Evolutionary conservation across 306 rosid species (phyloP), one percentile per base, ranked within the genome.

Genomic region (Pyrus communis): DNA sequence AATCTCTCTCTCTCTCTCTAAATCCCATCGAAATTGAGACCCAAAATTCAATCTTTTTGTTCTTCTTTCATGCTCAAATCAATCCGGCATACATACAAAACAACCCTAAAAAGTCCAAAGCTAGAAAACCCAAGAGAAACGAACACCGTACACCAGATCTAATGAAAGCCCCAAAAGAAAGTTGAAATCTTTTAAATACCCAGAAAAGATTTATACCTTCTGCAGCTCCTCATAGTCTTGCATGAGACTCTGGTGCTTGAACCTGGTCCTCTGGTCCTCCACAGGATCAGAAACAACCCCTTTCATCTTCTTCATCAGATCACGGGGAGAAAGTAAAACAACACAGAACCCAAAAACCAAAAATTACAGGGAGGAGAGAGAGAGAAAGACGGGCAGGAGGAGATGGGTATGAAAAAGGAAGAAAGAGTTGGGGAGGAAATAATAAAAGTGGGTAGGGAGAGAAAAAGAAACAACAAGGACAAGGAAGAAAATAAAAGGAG

Each of bases 261-360:
- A 77, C 72, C 81, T 88, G 11, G 82, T 25, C 79, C 88, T 91
- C 21, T 86, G 84, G 83, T 89, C 92, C 83, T 88, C 88, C 79
- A 81, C 58, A 22, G 88, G 30, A 23, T 51, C 55, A 51, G 55
- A 51, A 51, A 68, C 85, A 80, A 80, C 82, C 70, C 74, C 92
- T 82, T 89, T 96, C 91, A 87, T 89, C 90, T 89, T 96, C 97
- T 87, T 92, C 99, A 92, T 89, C 69, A 54, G 84, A 85, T 81
- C 79, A 75, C 42, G 12, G 49, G 69, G 74, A 73, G 80, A 21
- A 79, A 45, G 62, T 51, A 51, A 5, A 15, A 18, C 3, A 86
- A 75, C 84, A 76, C 85, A 80, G 35, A 85, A 77, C 52, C 65
- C 62, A 21, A 69, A 76, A 82, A 28, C 60, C n/a, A 54, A 71